Evolutionary conservation across 495 filamentous ascomycete genomes (phyloP), one percentile per base, ranked within the genome.

Genomic region (Articulospora tetracladia): DNA sequence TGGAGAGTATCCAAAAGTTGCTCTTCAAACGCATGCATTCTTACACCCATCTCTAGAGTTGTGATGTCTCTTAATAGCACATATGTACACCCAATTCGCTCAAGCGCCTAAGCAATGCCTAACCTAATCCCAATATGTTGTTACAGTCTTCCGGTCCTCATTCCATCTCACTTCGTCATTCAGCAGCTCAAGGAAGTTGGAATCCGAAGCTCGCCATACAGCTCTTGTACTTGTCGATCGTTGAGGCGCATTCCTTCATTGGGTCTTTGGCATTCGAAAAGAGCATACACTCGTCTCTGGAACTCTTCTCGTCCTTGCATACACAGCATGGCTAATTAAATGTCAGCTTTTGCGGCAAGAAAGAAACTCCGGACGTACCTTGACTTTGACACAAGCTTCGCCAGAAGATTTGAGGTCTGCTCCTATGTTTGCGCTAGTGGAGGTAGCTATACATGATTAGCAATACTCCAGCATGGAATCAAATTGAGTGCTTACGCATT

Each of bases 231-330:
- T 86, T 83, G 15, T 92, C 85, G 63, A 98, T 89, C 57, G 86
- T 83, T 15, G 86, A 79, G 71, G 85, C 77, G 78, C 94, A 98
- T 62, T 93, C 91, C 64, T 79, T 70, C 67, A 90, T 81, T 27
- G 92, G 88, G 68, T 95, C 85, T 58, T 84, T 82, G 62, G 84
- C 77, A 62, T 83, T 91, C 57, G 88, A 92, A 76, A 98, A 97
- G 19, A 98, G 88, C 93, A 98, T 97, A 80, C 94, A 98, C 76
- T 98, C 94, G 74, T 98, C 94, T 60, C 94, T 91, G 60, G 79
- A 75, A 59, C 89, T 80, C 73, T 98, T 98, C 74, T 98, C 94
- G 48, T 91, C 82, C 69, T 93, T 97, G 84, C 94, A 98, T 22
- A 98, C 94, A 73, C 93, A 97, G 83, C 92, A 97, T 32, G 92